A percentile compares a stretch with the other conserved stretches of the same genome.
phyloP scores from a whole-genome alignment of 139 green algal species.

The Picochlorum costavermella region DNA sequence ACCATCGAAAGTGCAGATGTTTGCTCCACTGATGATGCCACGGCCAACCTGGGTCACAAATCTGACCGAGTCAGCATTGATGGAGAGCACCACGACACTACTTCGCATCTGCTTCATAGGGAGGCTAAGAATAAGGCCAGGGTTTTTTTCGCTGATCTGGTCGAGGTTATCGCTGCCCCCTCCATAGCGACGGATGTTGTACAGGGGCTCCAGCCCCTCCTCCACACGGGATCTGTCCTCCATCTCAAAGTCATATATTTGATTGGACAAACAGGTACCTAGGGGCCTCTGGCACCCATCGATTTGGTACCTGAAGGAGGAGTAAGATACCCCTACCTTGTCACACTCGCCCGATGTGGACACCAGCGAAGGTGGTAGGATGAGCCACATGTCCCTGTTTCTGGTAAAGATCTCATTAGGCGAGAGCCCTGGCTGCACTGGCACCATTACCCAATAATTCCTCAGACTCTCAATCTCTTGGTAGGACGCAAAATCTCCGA shows the following conservation, averaged over 20 bases:
- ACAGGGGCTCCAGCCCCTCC: conserved; percentile 44
- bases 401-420: conserved; percentile 19
- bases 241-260: conserved; percentile 51
- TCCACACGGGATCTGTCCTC: conserved; percentile 37
- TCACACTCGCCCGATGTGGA: conserved; percentile 47
- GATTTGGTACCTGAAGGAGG: conserved; percentile 3
- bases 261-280: conserved; percentile 51
- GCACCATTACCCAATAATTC: conserved; percentile 35
- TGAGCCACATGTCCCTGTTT: conserved; percentile 60
- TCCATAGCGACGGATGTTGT: conserved; percentile 53
- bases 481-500: conserved; percentile 71
- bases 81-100: conserved; percentile 54
- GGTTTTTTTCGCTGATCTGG: conserved; percentile 8
- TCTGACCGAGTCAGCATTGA: conserved; percentile 50
- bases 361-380: conserved; percentile 43
- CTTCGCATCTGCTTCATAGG: conserved; percentile 40
- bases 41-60: conserved; percentile 53
- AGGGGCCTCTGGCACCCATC: conserved; percentile 12
- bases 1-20: conserved; percentile 46
- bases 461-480: conserved; percentile 47
- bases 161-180: conserved; percentile 11
- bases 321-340: conserved; percentile 43
- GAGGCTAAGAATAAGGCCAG: conserved; percentile 35
- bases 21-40: conserved; percentile 42
- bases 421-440: conserved; percentile 9